Base-by-base conservation (phyloP, 2,329 filamentous ascomycete genomes). In the Claviceps maximensis region DNA sequence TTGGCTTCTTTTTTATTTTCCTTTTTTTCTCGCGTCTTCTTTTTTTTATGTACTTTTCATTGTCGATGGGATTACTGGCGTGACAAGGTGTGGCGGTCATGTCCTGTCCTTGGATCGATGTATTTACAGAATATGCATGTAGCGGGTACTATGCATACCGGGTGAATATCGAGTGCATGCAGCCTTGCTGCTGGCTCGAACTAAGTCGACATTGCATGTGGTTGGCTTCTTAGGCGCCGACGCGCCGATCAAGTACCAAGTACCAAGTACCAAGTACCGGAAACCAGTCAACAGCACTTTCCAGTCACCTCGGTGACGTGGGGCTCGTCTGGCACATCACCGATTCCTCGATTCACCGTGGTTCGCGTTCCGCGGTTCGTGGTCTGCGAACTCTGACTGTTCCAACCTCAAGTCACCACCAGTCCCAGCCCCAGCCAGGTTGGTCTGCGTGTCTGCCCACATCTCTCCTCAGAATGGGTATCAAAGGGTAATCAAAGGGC, bases 401-500 rank as follows among this genome's bases (percentile, higher is more conserved):
- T 47, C 19, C 25, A 46, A 31, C 47, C n/a, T 25, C 13, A 29
- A 29, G 5, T 36, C 47, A 23, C 19, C 46, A 38, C 9, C 42
- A 27, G 27, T 36, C 23, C n/a, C 49, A 45, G 49, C 49, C 3
- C 17, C 42, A n/a, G n/a, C n/a, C 33, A 25, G 29, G 38, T 53
- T 33, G 41, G 31, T 38, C 7, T 47, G 19, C 41, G 27, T 46
- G 31, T 12, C 42, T 44, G 21, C 42, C 23, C 42, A 15, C 21
- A 7, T 17, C 33, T 23, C 41, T 40, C 31, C 36, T 50, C 40
- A 38, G 9, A 52, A 84, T 84, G 81, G 80, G 81, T n/a, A 84
- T 84, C 65, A 82, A 80, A 71, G 80, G 80, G 79, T 82, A 65
- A 52, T 17, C 2, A 17, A 15, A 17, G 33, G 13, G 15, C 45